A percentile compares a stretch with the other conserved stretches of the same genome.
phyloP scores from a whole-genome alignment of 192 early-diverging fungal species.

The Paraglomus brasilianum region DNA sequence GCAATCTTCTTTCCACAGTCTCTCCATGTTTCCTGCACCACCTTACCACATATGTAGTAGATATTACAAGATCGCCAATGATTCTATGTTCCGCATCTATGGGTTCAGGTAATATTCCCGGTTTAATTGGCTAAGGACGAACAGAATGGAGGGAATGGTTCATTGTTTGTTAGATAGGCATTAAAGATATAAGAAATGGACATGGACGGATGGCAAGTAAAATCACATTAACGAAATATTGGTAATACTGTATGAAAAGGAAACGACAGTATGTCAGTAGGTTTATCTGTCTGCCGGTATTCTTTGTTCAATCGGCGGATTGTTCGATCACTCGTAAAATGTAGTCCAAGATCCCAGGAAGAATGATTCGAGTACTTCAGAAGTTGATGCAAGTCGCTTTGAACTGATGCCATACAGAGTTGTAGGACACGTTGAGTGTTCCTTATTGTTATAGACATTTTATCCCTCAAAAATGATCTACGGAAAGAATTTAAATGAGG shows the following conservation, averaged over 20 bases:
- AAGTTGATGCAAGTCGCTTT: constrained; percentile 38
- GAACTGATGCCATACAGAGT: not conserved
- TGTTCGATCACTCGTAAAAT: constrained; percentile 46
- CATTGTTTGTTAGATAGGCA: not conserved
- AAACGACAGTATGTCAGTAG: constrained; percentile 68
- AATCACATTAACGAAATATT: not conserved
- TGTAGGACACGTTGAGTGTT: constrained; percentile 24
- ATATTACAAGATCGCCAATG: constrained; percentile 64
- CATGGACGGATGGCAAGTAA: not conserved
- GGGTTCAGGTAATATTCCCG: constrained; percentile 41
- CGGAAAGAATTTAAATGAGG: no score
- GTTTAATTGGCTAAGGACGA: constrained; percentile 34
- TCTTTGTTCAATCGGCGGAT: constrained; percentile 51
- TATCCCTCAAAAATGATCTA: no score
- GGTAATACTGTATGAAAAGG: constrained; percentile 52
- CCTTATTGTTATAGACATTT: constrained; percentile 8
- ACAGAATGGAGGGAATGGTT: not conserved
- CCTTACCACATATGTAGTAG: constrained; percentile 50
- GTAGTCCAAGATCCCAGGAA: constrained; percentile 63
- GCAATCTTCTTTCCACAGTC: constrained; percentile 46
- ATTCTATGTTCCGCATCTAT: constrained; percentile 49
- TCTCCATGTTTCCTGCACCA: constrained; percentile 53
- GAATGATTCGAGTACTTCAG: constrained; percentile 51
- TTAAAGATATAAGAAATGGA: not conserved
- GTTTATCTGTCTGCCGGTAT: constrained; percentile 50